These are phyloP conservation scores for Epichloe hybrida DNA, from an alignment of 2,329 filamentous ascomycete genomes.

Conservation along the genomic window DNA sequence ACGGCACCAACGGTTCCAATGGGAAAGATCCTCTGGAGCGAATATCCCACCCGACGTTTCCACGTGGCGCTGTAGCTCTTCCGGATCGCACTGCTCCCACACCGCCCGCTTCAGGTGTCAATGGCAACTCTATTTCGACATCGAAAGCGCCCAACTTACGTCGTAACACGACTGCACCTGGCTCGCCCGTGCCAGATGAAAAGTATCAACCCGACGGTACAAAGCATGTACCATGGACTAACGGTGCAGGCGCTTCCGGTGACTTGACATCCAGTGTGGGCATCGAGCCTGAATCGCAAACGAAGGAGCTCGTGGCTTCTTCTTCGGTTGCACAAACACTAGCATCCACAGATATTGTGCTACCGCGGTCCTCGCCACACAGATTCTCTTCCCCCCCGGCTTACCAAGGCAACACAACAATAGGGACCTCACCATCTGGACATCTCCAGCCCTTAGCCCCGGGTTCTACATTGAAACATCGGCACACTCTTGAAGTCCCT, in stretches of 20 bases:
- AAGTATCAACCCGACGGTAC: neutral
- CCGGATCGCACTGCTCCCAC: constrained; percentile 17
- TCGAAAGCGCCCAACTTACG: neutral
- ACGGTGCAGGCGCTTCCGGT: neutral
- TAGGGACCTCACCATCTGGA: constrained; percentile 33
- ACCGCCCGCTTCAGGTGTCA: constrained; percentile 8
- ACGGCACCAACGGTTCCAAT: constrained; percentile 33
- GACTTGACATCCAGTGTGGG: neutral
- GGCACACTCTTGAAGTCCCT: constrained; percentile 81
- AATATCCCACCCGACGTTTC: constrained; percentile 10
- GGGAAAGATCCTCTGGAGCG: constrained; percentile 16
- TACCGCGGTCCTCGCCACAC: constrained; percentile 26
- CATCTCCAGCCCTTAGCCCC: constrained; percentile 31
- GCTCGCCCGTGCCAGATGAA: neutral
- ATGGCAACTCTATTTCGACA: constrained; percentile 7
- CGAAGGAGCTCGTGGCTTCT: neutral
- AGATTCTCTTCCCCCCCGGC: constrained; percentile 56
- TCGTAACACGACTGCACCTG: neutral
- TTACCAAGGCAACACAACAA: constrained; percentile 29
- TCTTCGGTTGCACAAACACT: neutral
- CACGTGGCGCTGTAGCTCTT: constrained; percentile 16
- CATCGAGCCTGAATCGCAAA: neutral
- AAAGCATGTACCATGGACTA: neutral
- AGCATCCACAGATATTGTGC: constrained; percentile 1
- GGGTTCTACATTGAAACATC: constrained; percentile 54